These are phyloP conservation scores for Cladophialophora psammophila DNA, from an alignment of 2,329 filamentous ascomycete genomes.

Conservation along the genomic window DNA sequence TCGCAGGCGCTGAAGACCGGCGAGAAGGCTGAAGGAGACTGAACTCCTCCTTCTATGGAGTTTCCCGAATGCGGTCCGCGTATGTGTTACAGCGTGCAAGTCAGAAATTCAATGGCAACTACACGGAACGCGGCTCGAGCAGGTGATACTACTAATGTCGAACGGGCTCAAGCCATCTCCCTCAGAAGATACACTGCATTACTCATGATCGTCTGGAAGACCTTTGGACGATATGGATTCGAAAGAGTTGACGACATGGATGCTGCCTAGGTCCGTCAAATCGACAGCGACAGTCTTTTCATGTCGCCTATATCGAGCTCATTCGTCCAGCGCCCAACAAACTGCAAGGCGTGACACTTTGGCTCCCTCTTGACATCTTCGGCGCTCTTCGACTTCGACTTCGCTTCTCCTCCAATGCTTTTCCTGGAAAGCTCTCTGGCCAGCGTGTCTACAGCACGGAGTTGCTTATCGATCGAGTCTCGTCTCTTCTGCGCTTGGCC, in stretches of 20 bases:
- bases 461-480: neutral
- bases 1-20: too few relatives aligned
- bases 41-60: too few relatives aligned
- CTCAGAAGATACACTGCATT: too few relatives aligned
- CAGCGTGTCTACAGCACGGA: neutral
- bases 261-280: neutral
- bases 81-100: too few relatives aligned
- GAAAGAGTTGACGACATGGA: neutral
- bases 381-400: neutral
- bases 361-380: neutral
- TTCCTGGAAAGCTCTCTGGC: neutral
- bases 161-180: too few relatives aligned
- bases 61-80: too few relatives aligned
- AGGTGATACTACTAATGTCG: too few relatives aligned
- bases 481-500: neutral
- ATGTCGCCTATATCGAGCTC: neutral
- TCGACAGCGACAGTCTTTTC: neutral
- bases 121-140: too few relatives aligned
- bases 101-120: too few relatives aligned
- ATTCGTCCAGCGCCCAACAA: neutral
- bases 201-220: too few relatives aligned
- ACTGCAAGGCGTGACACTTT: neutral
- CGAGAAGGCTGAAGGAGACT: too few relatives aligned
- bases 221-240: neutral
- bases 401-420: neutral